Percentiles rank a stretch among this genome's conserved stretches.
phyloP scores from a whole-genome alignment of 805 yeast genomes.

The Sugiyamaella floridensis region DNA sequence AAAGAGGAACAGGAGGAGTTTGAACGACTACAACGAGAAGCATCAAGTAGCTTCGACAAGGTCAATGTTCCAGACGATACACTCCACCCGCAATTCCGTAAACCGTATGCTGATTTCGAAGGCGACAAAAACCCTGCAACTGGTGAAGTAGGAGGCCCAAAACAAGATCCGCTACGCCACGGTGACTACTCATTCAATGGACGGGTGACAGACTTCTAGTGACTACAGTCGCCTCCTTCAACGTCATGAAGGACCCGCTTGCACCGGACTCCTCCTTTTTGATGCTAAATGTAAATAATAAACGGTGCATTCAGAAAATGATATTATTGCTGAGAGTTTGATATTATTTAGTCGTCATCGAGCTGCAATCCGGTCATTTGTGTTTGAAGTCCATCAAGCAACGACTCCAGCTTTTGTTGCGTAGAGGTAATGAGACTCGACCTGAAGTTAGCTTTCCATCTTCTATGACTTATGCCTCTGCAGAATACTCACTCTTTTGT shows the following conservation, averaged over 20 bases:
- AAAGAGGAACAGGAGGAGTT: slow-evolving; percentile 85
- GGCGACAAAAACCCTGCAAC: slow-evolving; percentile 90
- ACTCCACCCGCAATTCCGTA: slow-evolving; percentile 58
- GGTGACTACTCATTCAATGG: slow-evolving; percentile 96
- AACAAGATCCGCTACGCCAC: slow-evolving; percentile 88
- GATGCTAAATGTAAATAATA: background rate
- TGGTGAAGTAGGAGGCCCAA: slow-evolving; percentile 96
- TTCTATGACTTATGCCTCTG: background rate
- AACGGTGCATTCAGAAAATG: too few species aligned
- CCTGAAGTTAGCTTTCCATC: background rate
- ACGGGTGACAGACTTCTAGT: slow-evolving; percentile 87
- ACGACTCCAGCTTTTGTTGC: background rate
- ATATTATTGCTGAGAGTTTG: background rate
- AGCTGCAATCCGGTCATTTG: background rate
- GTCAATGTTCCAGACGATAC: background rate
- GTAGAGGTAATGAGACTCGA: background rate
- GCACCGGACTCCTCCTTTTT: background rate
- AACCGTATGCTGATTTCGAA: slow-evolving; percentile 89
- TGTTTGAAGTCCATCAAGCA: background rate
- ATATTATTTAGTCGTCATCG: background rate
- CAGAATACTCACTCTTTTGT: background rate
- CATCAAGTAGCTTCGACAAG: slow-evolving; percentile 43
- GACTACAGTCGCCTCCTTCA: background rate
- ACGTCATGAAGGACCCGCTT: background rate
- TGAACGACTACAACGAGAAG: slow-evolving; percentile 74